Evolutionary conservation across 179 eudicot genomes (phyloP).

Genomic region (Pouteria campechiana): DNA sequence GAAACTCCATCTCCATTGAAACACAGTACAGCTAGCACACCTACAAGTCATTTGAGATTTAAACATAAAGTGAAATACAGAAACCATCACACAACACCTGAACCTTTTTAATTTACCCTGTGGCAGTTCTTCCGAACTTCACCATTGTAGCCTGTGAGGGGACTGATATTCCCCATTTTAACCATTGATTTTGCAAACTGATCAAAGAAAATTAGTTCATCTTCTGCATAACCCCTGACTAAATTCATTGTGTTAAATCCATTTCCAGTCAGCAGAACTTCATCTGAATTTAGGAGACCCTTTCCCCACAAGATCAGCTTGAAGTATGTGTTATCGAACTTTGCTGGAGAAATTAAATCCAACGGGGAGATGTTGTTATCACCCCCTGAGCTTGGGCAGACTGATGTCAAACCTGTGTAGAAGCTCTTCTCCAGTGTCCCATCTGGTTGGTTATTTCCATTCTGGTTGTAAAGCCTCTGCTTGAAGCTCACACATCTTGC

Average conservation of each 20-base stretch:
- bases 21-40: no score
- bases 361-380: slow-evolving; percentile 62
- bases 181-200: slow-evolving; percentile 84
- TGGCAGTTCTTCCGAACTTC: slow-evolving; percentile 66
- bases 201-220: slow-evolving; percentile 43
- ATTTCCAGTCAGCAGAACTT: slow-evolving; percentile 60
- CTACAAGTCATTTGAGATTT: no score
- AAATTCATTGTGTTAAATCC: slow-evolving; percentile 21
- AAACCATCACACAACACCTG: no score
- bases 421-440: slow-evolving; percentile 42
- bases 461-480: slow-evolving; percentile 71
- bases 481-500: slow-evolving; percentile 69
- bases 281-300: slow-evolving; percentile 63
- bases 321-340: slow-evolving; percentile 73
- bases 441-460: slow-evolving; percentile 62
- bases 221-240: slow-evolving; percentile 49
- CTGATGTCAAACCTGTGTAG: slow-evolving; percentile 42
- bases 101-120: slow-evolving; percentile 21
- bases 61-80: no score
- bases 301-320: slow-evolving; percentile 61
- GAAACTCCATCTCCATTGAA: no score
- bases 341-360: slow-evolving; percentile 53
- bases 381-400: slow-evolving; percentile 61
- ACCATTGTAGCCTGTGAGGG: slow-evolving; percentile 58
- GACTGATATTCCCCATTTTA: slow-evolving; percentile 64